Base-by-base conservation (phyloP, 345 rosid genomes). In the Eucalyptus polybractea region DNA sequence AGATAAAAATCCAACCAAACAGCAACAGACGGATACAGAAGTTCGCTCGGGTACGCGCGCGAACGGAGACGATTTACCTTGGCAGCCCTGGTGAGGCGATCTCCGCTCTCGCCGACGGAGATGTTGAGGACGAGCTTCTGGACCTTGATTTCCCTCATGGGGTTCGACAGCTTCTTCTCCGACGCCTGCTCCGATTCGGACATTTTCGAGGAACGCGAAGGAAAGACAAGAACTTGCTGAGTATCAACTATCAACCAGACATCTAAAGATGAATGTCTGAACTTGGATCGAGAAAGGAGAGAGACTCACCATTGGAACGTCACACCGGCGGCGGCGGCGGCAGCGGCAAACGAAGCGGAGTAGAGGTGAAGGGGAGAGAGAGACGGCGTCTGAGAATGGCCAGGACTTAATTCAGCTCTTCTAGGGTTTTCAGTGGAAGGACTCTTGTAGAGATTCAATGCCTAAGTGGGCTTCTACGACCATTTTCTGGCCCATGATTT, bases 21-120 rank as follows among this genome's bases (percentile, higher is more conserved):
- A 4, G 65, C 40, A 33, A 86, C 88, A 21, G 83, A 76, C 83
- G 24, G 83, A 76, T 21, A n/a, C 19, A 14, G 13, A 72, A 76
- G 83, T 21, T 22, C 15, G 14, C 83, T 21, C 14, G 8, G 47
- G 47, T 37, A 25, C 3, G 83, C 29, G 9, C 85, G 85, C 33
- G 69, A 6, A 10, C 7, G 24, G 81, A 40, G 16, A 11, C 47
- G 24, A 11, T 12, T 40, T 76, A 96, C 99, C 97, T 97, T 97
- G 85, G 98, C 92, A 76, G 99, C 98, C 49, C 99, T 94, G 88
- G 97, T 96, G 92, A 97, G 98, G 87, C 99, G 96, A 92, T 97
- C 99, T 21, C 99, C 98, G 50, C 97, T 95, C 90, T 97, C 99
- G 49, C 99, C 98, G 65, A 97, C 98, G 91, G 98, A 96, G 91